Conservation (phyloP, 2,329 filamentous ascomycete genomes). For the Fusarium sp. region DNA sequence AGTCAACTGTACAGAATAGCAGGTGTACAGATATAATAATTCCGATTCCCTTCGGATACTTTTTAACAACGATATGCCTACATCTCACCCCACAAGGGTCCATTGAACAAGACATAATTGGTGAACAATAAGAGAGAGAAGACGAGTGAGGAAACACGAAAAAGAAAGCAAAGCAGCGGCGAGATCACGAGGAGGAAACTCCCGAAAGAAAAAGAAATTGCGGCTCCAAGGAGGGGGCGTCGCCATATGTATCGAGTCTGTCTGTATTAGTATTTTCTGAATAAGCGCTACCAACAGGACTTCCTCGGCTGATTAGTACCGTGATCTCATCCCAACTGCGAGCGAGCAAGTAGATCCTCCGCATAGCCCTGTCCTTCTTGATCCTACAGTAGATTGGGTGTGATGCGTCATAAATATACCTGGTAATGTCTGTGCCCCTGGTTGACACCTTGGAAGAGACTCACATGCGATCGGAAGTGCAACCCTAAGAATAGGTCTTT, state of each 20-base stretch:
- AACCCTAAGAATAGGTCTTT: constrained; percentile 3
- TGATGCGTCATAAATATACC: constrained; percentile 11
- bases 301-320: constrained; percentile 3
- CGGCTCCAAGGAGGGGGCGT: too few species aligned
- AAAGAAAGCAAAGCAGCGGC: constrained; percentile 15
- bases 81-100: constrained; percentile 2
- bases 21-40: not conserved
- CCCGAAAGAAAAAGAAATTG: not conserved
- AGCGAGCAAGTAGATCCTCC: constrained; percentile 20
- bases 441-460: not conserved
- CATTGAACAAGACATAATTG: not conserved
- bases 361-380: constrained; percentile 4
- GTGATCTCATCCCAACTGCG: not conserved
- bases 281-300: not conserved
- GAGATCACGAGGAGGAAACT: not conserved
- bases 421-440: not conserved
- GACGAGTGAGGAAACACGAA: not conserved
- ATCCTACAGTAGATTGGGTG: constrained; percentile 26
- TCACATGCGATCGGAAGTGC: constrained; percentile 16
- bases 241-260: not conserved
- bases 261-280: constrained; percentile 6
- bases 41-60: not conserved
- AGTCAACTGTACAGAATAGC: not conserved
- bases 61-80: not conserved
- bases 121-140: constrained; percentile 2